phyloP scores from a whole-genome alignment of 768 basidiomycete species.

The Leccinum barrowsii region DNA sequence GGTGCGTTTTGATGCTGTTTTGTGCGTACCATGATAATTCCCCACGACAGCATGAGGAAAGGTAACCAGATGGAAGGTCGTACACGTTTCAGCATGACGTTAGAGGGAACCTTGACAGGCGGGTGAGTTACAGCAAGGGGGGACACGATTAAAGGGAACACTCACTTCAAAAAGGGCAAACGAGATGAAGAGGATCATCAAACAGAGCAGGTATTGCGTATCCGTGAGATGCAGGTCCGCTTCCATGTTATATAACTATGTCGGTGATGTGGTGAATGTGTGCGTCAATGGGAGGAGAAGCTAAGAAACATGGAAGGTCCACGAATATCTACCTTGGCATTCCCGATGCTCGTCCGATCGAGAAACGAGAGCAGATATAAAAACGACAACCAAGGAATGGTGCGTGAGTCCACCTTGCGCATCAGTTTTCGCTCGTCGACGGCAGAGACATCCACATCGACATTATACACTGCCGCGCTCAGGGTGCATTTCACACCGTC shows the following conservation, averaged over 20 bases:
- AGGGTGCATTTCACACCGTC: background rate
- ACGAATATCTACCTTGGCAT: slow-evolving; percentile 23
- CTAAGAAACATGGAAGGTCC: too few relatives aligned
- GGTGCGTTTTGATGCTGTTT: background rate
- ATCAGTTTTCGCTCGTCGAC: slow-evolving; percentile 69
- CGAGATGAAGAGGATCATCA: slow-evolving; percentile 60
- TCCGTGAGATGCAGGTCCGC: slow-evolving; percentile 57
- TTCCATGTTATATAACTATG: slow-evolving; percentile 62
- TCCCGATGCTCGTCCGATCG: slow-evolving; percentile 54
- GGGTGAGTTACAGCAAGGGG: background rate
- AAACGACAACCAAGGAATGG: slow-evolving; percentile 70
- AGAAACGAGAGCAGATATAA: slow-evolving; percentile 75
- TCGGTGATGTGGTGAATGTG: background rate
- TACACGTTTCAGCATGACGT: slow-evolving; percentile 67
- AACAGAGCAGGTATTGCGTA: slow-evolving; percentile 58
- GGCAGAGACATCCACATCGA: slow-evolving; percentile 52
- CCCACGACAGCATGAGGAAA: slow-evolving; percentile 69
- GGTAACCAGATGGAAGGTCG: slow-evolving; percentile 79
- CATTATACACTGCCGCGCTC: slow-evolving; percentile 26
- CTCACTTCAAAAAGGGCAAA: slow-evolving; percentile 69
- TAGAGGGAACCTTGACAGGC: slow-evolving; percentile 55
- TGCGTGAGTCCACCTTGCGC: slow-evolving; percentile 62
- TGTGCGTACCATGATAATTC: slow-evolving; percentile 61
- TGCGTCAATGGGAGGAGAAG: background rate
- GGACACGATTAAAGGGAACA: background rate